Conservation (phyloP, 73 alveolate genomes). For the Paramecium pentaurelia region DNA sequence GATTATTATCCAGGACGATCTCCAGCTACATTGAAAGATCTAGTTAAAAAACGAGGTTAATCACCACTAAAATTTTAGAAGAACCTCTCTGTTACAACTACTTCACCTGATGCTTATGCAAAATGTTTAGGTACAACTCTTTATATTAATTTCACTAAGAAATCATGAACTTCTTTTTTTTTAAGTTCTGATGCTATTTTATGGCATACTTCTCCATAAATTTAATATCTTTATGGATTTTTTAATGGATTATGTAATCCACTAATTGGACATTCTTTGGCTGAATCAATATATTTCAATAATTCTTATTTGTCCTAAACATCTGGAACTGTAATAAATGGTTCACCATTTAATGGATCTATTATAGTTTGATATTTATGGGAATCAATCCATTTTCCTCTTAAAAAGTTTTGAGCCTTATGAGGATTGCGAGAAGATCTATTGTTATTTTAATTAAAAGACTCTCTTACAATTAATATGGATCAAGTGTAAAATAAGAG, state of each 20-base stretch:
- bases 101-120: constrained; percentile 71
- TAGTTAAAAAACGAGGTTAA: constrained; percentile 73
- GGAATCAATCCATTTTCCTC: constrained; percentile 76
- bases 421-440: constrained; percentile 20
- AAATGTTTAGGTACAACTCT: constrained; percentile 70
- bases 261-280: constrained; percentile 58
- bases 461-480: not conserved
- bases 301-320: constrained; percentile 55
- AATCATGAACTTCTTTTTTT: constrained; percentile 68
- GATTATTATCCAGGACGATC: constrained; percentile 74
- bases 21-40: constrained; percentile 73
- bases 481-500: not conserved
- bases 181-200: constrained; percentile 66
- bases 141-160: constrained; percentile 64
- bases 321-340: constrained; percentile 63
- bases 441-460: not conserved
- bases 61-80: constrained; percentile 82
- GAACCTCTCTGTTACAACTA: constrained; percentile 74
- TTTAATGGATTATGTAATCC: constrained; percentile 84
- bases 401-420: constrained; percentile 61
- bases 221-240: constrained; percentile 77
- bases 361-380: constrained; percentile 31
- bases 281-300: constrained; percentile 51
- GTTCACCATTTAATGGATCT: constrained; percentile 77
- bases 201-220: constrained; percentile 75